phyloP scores from a whole-genome alignment of 192 early-diverging fungal species.

The Entophlyctis luteolus region DNA sequence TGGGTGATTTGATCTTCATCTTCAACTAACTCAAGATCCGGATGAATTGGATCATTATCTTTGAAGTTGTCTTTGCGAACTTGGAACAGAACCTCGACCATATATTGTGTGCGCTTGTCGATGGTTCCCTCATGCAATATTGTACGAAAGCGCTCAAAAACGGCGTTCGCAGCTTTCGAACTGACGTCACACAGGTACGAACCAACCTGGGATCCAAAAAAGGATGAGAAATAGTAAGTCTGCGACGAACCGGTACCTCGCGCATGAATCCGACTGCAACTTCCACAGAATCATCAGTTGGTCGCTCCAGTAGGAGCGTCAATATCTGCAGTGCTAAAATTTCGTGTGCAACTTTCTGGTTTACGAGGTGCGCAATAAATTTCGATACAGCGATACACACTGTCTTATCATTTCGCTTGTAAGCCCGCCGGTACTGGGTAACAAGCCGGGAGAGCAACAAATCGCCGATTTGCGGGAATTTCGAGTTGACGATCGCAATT shows the following conservation, averaged over 20 bases:
- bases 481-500: constrained; percentile 87
- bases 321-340: constrained; percentile 84
- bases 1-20: constrained; percentile 96
- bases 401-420: constrained; percentile 86
- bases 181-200: constrained; percentile 75
- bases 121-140: constrained; percentile 91
- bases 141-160: constrained; percentile 88
- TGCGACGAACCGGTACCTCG: no score
- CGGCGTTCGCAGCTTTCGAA: constrained; percentile 70
- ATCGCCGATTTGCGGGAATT: constrained; percentile 86
- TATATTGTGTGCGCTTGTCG: constrained; percentile 92
- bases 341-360: constrained; percentile 85
- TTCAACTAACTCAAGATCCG: constrained; percentile 85
- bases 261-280: constrained; percentile 92
- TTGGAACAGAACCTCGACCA: constrained; percentile 97
- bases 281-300: constrained; percentile 95
- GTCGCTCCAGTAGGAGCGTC: constrained; percentile 70
- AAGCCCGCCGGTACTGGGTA: constrained; percentile 85
- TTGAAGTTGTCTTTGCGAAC: constrained; percentile 90
- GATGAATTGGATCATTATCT: constrained; percentile 70
- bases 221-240: not conserved
- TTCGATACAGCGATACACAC: constrained; percentile 76
- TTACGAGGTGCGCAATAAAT: constrained; percentile 90
- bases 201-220: constrained; percentile 62
- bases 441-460: constrained; percentile 79